Evolutionary conservation across 2,329 filamentous ascomycete genomes (phyloP).

Genomic region (Sarocladium oryzae): DNA sequence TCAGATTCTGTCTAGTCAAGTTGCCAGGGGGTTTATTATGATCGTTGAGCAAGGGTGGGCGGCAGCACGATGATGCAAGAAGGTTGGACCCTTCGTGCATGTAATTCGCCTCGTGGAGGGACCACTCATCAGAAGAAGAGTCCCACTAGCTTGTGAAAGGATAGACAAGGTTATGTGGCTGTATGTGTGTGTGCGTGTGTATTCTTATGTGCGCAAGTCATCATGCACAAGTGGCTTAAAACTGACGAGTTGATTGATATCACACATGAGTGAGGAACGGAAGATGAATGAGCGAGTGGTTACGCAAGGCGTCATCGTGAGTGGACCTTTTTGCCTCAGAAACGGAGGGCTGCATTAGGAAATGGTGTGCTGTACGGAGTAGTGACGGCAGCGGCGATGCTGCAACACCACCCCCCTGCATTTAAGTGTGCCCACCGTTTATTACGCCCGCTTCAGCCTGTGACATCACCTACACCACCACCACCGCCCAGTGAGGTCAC

Average conservation of each 20-base stretch:
- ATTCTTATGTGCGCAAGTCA: not conserved
- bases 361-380: not conserved
- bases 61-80: conserved; percentile 4
- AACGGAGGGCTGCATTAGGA: conserved; percentile 6
- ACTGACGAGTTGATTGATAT: not conserved
- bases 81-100: conserved; percentile 9
- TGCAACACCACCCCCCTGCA: not conserved
- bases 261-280: not conserved
- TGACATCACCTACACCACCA: conserved; percentile 5
- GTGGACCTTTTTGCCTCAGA: not conserved
- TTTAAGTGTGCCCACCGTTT: not conserved
- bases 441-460: conserved; percentile 3
- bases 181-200: not conserved
- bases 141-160: not conserved
- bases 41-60: not conserved
- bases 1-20: too few relatives aligned
- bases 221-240: not conserved
- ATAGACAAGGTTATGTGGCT: not conserved
- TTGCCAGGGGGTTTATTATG: too few relatives aligned
- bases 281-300: too few relatives aligned
- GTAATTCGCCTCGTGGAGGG: not conserved
- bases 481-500: not conserved
- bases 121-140: not conserved
- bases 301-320: not conserved
- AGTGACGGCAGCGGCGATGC: conserved; percentile 8